phyloP scores from a whole-genome alignment of 495 filamentous ascomycete genomes.

The Hypoxylon intermedium region DNA sequence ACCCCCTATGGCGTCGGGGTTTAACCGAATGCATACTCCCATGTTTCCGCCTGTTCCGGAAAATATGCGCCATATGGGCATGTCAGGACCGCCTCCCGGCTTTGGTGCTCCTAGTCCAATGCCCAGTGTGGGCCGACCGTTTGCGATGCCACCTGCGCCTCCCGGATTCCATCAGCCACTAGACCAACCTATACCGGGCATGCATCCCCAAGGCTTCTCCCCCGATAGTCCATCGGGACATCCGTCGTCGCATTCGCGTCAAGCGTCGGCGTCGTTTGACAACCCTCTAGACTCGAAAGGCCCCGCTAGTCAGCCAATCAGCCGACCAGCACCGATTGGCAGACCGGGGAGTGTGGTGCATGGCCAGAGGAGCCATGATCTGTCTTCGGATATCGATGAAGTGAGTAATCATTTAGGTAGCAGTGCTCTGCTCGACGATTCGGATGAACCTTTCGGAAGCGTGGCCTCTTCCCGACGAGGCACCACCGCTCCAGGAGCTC shows the following conservation, averaged over 20 bases:
- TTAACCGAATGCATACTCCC: slow-evolving; percentile 61
- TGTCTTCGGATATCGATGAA: slow-evolving; percentile 64
- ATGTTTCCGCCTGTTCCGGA: slow-evolving; percentile 60
- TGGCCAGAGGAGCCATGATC: slow-evolving; percentile 52
- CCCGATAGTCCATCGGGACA: slow-evolving; percentile 45
- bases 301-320: slow-evolving; percentile 65
- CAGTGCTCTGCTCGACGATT: slow-evolving; percentile 88
- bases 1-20: slow-evolving; percentile 48
- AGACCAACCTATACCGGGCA: slow-evolving; percentile 49
- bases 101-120: slow-evolving; percentile 64
- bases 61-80: slow-evolving; percentile 65
- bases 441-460: slow-evolving; percentile 54
- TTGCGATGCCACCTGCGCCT: slow-evolving; percentile 65
- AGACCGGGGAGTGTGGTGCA: slow-evolving; percentile 77
- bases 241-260: slow-evolving; percentile 52
- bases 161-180: slow-evolving; percentile 62
- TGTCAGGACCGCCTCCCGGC: slow-evolving; percentile 58
- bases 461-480: slow-evolving; percentile 23
- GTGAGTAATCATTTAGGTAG: slow-evolving; percentile 87
- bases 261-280: slow-evolving; percentile 56
- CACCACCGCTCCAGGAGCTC: slow-evolving; percentile 44
- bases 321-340: slow-evolving; percentile 85
- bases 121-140: slow-evolving; percentile 65
- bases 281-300: slow-evolving; percentile 36
- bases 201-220: slow-evolving; percentile 45